Evolutionary conservation across 176 grass and related monocot species (phyloP), one percentile per base, ranked within the genome.

Genomic region (Zea luxurians): DNA sequence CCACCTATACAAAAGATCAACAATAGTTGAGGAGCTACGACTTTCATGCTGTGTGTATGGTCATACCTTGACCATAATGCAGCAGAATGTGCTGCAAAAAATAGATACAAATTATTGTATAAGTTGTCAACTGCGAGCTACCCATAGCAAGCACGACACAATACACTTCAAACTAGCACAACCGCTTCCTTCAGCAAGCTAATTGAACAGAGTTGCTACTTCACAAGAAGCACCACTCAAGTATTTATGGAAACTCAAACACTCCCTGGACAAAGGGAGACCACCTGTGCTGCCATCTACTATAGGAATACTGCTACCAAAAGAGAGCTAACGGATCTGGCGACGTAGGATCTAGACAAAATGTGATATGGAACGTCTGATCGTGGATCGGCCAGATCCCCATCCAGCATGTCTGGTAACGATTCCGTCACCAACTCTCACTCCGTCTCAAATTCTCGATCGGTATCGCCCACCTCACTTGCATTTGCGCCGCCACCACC

Each of bases 1-100:
- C 96, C 92, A 60, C 96, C 96, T 99, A 79, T 52, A 80, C 15
- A 7, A 76, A 71, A 21, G 5, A 11, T 0, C 2, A 47, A 3
- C 1, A 48, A 11, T 4, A 12, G 38, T 50, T 78, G 4, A 70
- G 55, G 16, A 61, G 60, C 68, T 16, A 2, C 38, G 2, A 48
- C 71, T 27, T 35, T 38, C 5, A 73, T 60, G 58, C 4, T 48
- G 3, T 4, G 48, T 49, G 18, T 4, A 13, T 0, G 2, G 18
- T 40, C 2, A 71, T 82, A 48, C n/a, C 10, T 50, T 42, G 49
- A 1, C 46, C 50, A 49, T 67, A 66, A 1, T 68, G 50, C 50
- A 6, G 59, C 66, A 7, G 6, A 27, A 68, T 43, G 42, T 74
- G 7, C 45, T 15, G 3, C 16, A 64, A 46, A 8, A 81, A 21